Conservation (phyloP, 306 rosid genomes). For the Quercus ilex region DNA sequence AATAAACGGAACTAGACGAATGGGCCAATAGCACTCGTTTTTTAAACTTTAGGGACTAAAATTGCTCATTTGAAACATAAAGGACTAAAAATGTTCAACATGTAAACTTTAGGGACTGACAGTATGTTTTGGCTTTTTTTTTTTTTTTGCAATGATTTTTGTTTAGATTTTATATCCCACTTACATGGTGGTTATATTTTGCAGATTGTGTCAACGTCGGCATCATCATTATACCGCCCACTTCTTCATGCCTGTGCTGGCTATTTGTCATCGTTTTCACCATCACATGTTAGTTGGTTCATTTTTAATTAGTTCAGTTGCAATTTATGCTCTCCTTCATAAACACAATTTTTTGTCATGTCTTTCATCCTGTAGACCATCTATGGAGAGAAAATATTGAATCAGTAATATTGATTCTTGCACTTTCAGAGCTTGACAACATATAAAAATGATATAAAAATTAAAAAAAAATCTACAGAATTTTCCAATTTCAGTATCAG, state of each 20-base stretch:
- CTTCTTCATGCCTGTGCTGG: slow-evolving; percentile 91
- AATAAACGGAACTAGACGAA: too few relatives aligned
- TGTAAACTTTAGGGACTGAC: too few relatives aligned
- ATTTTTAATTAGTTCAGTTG: slow-evolving; percentile 8
- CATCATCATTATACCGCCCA: slow-evolving; percentile 60
- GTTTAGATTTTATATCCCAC: slow-evolving; percentile 18
- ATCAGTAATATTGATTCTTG: neutral
- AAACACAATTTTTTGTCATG: neutral
- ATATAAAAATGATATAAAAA: neutral
- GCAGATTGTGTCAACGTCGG: slow-evolving; percentile 73
- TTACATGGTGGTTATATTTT: slow-evolving; percentile 23
- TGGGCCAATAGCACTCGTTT: too few relatives aligned
- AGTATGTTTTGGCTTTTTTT: neutral
- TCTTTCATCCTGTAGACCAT: neutral
- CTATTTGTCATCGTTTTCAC: slow-evolving; percentile 81
- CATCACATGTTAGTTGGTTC: slow-evolving; percentile 62
- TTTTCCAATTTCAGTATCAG: neutral
- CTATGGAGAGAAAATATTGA: neutral
- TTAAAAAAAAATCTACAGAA: neutral
- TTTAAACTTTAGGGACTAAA: too few relatives aligned
- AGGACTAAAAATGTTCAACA: too few relatives aligned
- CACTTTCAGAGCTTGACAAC: neutral
- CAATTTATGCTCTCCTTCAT: neutral
- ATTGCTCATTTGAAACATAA: too few relatives aligned
- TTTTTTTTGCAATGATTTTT: slow-evolving; percentile 8